Percentiles rank a stretch among this genome's conserved stretches.
Conservation (phyloP, 2,329 filamentous ascomycete species). For the Colletotrichum siamense region DNA sequence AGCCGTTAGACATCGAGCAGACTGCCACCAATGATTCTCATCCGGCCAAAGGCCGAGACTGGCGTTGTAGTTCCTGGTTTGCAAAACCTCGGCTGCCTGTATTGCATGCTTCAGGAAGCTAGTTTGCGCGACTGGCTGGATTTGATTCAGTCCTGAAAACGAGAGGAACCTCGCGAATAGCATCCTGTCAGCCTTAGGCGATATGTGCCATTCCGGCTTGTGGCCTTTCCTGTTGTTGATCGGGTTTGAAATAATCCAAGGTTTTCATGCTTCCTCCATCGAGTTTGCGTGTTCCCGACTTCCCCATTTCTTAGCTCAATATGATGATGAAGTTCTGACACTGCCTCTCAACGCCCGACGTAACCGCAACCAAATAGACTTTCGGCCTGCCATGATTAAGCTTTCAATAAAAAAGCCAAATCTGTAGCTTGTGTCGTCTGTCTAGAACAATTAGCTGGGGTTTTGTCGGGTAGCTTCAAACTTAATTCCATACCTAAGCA, state of each 20-base stretch:
- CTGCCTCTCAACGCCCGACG: too few relatives aligned
- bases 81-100: not conserved
- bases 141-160: accelerated
- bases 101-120: not conserved
- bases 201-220: too few relatives aligned
- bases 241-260: too few relatives aligned
- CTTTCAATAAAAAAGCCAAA: not conserved
- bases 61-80: not conserved
- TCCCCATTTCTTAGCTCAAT: not conserved
- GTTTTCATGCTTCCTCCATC: not conserved
- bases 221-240: too few relatives aligned
- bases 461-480: too few relatives aligned
- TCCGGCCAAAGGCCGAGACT: not conserved
- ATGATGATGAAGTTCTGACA: too few relatives aligned
- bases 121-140: not conserved
- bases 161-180: not conserved
- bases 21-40: not conserved
- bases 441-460: too few relatives aligned
- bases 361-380: too few relatives aligned
- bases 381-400: not conserved
- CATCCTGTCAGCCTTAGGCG: not conserved
- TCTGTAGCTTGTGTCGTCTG: too few relatives aligned
- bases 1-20: not conserved
- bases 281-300: not conserved
- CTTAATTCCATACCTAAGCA: too few relatives aligned